Evolutionary conservation across 2,329 filamentous ascomycete genomes (phyloP).

Genomic region (Phialocephala sp.): DNA sequence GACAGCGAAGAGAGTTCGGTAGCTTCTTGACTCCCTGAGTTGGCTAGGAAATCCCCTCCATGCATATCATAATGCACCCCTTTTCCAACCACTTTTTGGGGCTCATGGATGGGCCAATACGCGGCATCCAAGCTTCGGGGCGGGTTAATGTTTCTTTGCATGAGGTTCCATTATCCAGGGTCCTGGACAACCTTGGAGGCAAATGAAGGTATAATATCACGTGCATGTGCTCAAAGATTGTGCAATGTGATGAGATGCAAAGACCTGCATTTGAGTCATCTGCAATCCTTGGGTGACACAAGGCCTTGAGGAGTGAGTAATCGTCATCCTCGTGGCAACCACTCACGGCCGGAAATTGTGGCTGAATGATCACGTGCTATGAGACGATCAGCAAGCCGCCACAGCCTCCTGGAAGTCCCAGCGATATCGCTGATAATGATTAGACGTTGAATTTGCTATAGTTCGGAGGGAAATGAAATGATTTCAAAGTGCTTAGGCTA

Average conservation of each 20-base stretch:
- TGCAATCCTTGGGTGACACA: too few species aligned
- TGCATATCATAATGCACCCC: neutral
- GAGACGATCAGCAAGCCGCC: neutral
- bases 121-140: neutral
- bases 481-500: neutral
- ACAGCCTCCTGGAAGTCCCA: neutral
- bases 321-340: neutral
- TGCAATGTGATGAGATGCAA: neutral
- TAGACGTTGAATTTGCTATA: neutral
- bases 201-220: neutral
- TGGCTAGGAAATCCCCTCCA: neutral
- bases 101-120: neutral
- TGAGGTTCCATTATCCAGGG: neutral
- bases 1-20: neutral
- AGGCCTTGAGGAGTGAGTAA: neutral
- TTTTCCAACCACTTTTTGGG: slow-evolving; percentile 4
- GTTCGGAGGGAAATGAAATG: neutral
- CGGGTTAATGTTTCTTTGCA: neutral
- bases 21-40: neutral
- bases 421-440: neutral
- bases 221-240: neutral
- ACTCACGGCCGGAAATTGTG: neutral
- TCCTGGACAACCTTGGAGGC: neutral
- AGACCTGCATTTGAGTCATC: too few species aligned
- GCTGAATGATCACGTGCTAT: neutral